phyloP scores from a whole-genome alignment of 73 alveolate genomes.

The Uronychia binucleata region DNA sequence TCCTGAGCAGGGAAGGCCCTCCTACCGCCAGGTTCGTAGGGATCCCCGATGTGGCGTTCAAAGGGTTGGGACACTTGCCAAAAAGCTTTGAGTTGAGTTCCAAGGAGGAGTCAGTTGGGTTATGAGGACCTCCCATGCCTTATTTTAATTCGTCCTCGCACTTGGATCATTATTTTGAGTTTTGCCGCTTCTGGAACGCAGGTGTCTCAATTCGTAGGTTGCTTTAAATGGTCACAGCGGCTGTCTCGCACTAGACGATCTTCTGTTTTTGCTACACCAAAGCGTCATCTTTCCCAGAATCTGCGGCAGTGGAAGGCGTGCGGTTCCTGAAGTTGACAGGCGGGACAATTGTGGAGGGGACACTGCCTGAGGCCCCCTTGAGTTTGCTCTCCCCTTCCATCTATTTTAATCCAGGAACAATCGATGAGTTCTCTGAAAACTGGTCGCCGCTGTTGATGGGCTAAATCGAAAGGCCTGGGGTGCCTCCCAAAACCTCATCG shows the following conservation, averaged over 20 bases:
- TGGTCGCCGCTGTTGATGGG: not conserved
- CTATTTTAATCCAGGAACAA: not conserved
- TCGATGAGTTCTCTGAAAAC: not conserved
- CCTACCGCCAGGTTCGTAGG: not conserved
- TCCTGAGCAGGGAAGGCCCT: not conserved
- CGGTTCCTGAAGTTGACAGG: not conserved
- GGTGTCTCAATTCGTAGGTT: not conserved
- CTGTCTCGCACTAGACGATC: not conserved
- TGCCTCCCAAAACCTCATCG: not conserved
- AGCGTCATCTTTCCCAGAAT: not conserved
- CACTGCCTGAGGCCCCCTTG: not conserved
- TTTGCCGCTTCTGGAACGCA: not conserved
- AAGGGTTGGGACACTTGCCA: not conserved
- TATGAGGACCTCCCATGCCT: too few relatives aligned
- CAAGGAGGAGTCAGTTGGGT: too few relatives aligned
- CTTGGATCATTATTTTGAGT: not conserved
- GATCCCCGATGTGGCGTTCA: not conserved
- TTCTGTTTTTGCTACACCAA: not conserved
- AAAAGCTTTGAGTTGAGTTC: too few relatives aligned
- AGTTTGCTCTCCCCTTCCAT: not conserved
- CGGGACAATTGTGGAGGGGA: not conserved
- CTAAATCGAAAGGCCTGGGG: not conserved
- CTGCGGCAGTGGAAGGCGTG: not conserved
- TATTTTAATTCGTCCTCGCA: not conserved
- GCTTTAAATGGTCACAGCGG: not conserved